Conservation (phyloP, 441 rosid genomes). For the Populus hybrid region DNA sequence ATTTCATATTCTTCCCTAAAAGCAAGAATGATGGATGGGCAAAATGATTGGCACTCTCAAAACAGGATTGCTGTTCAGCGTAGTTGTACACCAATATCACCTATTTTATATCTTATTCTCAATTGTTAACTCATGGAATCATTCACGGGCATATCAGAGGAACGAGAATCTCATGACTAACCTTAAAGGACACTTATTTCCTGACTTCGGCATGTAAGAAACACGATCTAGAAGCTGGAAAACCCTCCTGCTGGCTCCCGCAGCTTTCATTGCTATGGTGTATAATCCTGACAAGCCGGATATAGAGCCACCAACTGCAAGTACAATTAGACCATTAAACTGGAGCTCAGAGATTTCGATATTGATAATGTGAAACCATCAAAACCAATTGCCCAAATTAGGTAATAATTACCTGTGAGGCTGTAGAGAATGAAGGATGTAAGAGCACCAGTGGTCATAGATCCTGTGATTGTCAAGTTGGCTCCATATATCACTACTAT, state of each 20-base stretch:
- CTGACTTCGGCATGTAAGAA: conserved; percentile 75
- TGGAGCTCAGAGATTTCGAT: not conserved
- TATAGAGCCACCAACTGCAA: conserved; percentile 81
- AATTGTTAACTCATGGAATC: not conserved
- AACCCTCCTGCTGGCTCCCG: conserved; percentile 92
- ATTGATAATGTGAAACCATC: not conserved
- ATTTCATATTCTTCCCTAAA: not conserved
- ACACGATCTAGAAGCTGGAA: conserved; percentile 89
- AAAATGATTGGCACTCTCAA: not conserved
- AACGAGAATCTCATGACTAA: conserved; percentile 26
- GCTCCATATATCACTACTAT: conserved; percentile 91
- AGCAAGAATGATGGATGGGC: not conserved
- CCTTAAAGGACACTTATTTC: conserved; percentile 76
- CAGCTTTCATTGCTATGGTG: conserved; percentile 94
- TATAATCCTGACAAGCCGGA: conserved; percentile 80
- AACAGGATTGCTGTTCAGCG: not conserved
- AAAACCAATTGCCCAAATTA: not conserved
- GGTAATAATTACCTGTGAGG: conserved; percentile 59
- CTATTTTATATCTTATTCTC: not conserved
- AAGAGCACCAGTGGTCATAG: conserved; percentile 80
- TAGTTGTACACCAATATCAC: too few relatives aligned
- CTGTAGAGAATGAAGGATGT: conserved; percentile 97
- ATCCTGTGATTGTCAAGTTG: conserved; percentile 73
- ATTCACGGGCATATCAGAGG: not conserved
- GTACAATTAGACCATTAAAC: not conserved